A percentile compares a stretch with the other conserved stretches of the same genome.
These are phyloP conservation scores for Piper longum DNA, from an alignment of 164 flowering plant genomes.

Conservation along the genomic window DNA sequence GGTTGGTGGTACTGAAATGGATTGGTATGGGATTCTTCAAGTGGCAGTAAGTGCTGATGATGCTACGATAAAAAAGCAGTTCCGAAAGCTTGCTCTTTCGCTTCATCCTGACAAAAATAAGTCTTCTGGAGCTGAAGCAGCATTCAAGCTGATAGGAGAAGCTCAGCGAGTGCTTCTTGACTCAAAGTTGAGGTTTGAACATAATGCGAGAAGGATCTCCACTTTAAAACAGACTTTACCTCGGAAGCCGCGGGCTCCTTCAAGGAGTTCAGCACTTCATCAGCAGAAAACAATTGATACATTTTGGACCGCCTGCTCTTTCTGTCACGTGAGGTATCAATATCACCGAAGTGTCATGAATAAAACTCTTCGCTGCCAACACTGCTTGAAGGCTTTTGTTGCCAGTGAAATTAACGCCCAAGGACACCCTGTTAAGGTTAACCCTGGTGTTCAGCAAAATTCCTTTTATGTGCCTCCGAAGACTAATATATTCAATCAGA, in stretches of 20 bases:
- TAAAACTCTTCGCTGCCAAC: conserved; percentile 18
- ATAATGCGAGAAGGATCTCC: conserved; percentile 34
- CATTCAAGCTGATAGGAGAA: conserved; percentile 71
- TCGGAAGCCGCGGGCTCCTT: conserved; percentile 18
- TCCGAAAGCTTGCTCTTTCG: conserved; percentile 50
- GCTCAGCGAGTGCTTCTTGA: conserved; percentile 59
- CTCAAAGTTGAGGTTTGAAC: conserved; percentile 19
- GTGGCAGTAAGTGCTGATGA: conserved; percentile 54
- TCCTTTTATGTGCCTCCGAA: neutral
- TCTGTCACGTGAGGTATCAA: conserved; percentile 18
- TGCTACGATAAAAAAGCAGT: conserved; percentile 58
- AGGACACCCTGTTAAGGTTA: conserved; percentile 4
- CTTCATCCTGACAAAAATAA: conserved; percentile 41
- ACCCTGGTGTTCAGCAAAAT: neutral
- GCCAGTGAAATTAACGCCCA: conserved; percentile 19
- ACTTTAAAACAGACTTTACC: conserved; percentile 2
- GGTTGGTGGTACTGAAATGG: conserved; percentile 36
- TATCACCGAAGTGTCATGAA: conserved; percentile 16
- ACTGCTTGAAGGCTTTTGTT: conserved; percentile 15
- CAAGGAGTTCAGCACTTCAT: conserved; percentile 4
- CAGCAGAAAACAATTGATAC: conserved; percentile 15
- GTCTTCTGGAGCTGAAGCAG: conserved; percentile 65
- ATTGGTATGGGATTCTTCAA: conserved; percentile 82
- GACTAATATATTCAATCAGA: conserved; percentile 10
- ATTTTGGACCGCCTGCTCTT: conserved; percentile 28